Base-by-base conservation (phyloP, 1,284 basidiomycete species). In the Erythrobasidium hasegawianum region DNA sequence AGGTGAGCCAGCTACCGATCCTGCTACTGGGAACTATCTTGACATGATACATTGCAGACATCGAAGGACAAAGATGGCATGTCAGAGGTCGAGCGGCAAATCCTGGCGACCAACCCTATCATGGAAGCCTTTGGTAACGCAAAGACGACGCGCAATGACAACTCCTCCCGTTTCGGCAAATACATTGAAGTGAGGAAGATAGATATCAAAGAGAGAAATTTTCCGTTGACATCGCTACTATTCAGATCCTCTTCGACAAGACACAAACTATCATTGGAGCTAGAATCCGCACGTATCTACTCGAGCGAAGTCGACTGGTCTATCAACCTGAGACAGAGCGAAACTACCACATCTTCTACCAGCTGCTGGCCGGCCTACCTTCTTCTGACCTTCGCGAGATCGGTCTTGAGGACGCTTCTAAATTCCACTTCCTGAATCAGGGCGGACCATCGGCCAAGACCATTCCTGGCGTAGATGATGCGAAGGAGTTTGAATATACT, bases 271-370 rank as follows among this genome's bases (percentile, higher is more conserved):
- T 99, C 70, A 92, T 97, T 65, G 96, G 96, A 40, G 96, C 96
- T 13, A 87, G 93, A 45, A 97, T 98, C 75, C 87, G 96, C 70
- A 98, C 96, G 50, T 99, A 98, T 79, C 85, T 98, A 22, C 82
- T 99, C 61, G 96, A 99, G 77, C 89, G 96, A 38, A 97, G 94
- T 43, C 87, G 96, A 71, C 87, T 99, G 70, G 94, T 97, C 64
- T 97, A 96, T 78, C 96, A 98, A 79, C 94, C 96, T 16, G 83
- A 90, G 71, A 92, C 89, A 20, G 96, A 99, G 79, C 87, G 96
- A 66, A 99, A 98, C 79, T 99, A 98, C 78, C 96, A 99, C 79
- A 97, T 99, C 75, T 99, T 99, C 81, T 98, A 99, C 79, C 96
- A 99, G 78, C 82, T 99, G n/a, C 92, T 95, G 73, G 90, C 95